Evolutionary conservation across 2,329 filamentous ascomycete genomes (phyloP), one percentile per base, ranked within the genome.

Genomic region (Hortaea sp.): DNA sequence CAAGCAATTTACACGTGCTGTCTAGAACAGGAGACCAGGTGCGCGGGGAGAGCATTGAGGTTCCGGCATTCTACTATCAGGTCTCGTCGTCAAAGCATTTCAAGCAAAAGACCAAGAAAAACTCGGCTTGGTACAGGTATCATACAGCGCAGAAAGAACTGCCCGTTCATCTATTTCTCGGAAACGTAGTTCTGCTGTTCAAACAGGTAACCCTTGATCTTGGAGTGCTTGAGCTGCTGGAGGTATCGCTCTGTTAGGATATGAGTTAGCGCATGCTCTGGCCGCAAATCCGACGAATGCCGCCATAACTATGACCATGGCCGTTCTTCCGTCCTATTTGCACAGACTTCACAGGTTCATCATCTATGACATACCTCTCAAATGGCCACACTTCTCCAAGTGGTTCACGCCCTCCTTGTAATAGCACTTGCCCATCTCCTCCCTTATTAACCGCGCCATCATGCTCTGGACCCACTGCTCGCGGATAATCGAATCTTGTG

Each of bases 391-490:
- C 71, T 90, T 92, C 76, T 90, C 86, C 66, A 92, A 69, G 66
- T 92, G 86, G 68, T 92, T 92, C 55, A 89, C 84, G 47, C 86
- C 87, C 69, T 92, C 84, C 57, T 79, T 76, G 68, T 81, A 79
- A 69, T 92, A 92, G 74, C 86, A 92, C 72, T 88, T 90, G 68
- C 82, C 77, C 71, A 92, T 73, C 73, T 92, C 86, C 66, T 90
- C 84, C 53, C 84, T 74, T 46, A 92, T 84, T 53, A 92, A 70
- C 51, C 86, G 76, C 48, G 84, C 84, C 86, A 89, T 92, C 86
- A 92, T 92, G 65, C 83, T 82, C 65, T 80, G 81, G 49, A 92
- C 85, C 87, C 87, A 92, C 72, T 92, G 86, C 71, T 92, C 86
- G 53, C 85, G 77, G 59, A 92, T 78, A 47, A 92, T 77, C 54